Base-by-base conservation (phyloP, 306 rosid genomes). In the Lathyrus tuberosus region DNA sequence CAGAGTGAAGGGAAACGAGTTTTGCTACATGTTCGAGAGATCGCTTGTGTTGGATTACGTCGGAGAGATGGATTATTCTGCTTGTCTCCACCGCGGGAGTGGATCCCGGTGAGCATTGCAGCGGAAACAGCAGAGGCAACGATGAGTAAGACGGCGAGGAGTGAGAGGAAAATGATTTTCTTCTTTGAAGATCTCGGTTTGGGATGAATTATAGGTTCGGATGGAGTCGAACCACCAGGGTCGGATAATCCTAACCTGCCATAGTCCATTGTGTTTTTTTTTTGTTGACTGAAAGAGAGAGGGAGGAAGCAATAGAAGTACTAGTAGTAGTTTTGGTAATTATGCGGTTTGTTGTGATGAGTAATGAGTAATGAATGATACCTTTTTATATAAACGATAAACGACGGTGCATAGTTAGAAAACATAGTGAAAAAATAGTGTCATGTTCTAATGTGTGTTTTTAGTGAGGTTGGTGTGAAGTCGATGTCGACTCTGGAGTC, bases 1-100 rank as follows among this genome's bases (percentile, higher is more conserved):
- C 99, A 95, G 5, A 95, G 89, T 3, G 67, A 13, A 5, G 86
- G 96, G 80, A 70, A 91, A 4, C 54, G 84, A 0, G 97, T 87
- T 48, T 68, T 84, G 74, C 91, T 77, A 67, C 99, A 95, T 20
- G 95, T 62, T 26, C 67, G 15, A 1, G 99, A 95, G 35, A 95
- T 95, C 0, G 99, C 92, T 56, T 80, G 88, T 0, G 96, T 84
- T 2, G 95, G 97, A 47, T 74, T 83, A 2, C 78, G 80, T 4
- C 12, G 71, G 48, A 82, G 49, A 79, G 30, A 18, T 0, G 80
- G 61, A 3, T 9, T 61, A 5, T 79, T 8, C 0, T 18, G 10
- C 1, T 51, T 1, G 2, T 51, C 0, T 9, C 14, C 9, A 3
- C 16, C 24, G 3, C 65, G 73, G 26, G 74, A 57, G 4, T 76